Evolutionary conservation across 1,139 yeast species (phyloP).

Genomic region (Sugiyamaella grinbergsii): DNA sequence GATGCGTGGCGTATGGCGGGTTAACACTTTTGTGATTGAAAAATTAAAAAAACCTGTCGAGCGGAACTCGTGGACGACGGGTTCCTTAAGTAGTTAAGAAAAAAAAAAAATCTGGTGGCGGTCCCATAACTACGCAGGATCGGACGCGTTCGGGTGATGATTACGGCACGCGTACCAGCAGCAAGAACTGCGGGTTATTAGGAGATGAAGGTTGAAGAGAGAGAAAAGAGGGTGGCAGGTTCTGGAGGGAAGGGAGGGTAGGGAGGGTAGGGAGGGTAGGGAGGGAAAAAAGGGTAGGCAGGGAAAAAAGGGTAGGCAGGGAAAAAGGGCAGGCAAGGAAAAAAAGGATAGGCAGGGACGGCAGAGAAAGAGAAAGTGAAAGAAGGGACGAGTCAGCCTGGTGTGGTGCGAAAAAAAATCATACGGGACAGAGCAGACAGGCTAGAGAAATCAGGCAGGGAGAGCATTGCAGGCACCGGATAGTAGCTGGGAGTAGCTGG

Average conservation of each 20-base stretch:
- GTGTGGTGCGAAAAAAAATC: too few species aligned
- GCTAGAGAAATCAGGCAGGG: too few species aligned
- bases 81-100: conserved; percentile 22
- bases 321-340: neutral
- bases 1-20: neutral
- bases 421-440: too few species aligned
- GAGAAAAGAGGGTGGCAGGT: conserved; percentile 10
- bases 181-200: conserved; percentile 1
- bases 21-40: conserved; percentile 3
- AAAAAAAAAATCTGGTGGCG: conserved; percentile 21
- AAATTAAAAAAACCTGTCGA: conserved; percentile 17
- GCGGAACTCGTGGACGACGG: conserved; percentile 21
- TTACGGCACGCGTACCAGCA: conserved; percentile 17
- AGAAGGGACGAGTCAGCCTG: too few species aligned
- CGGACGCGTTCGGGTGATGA: conserved; percentile 18
- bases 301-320: neutral
- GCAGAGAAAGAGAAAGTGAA: neutral
- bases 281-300: neutral
- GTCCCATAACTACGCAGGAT: conserved; percentile 21
- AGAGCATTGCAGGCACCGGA: too few species aligned
- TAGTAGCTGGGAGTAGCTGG: too few species aligned
- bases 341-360: neutral
- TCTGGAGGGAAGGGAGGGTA: neutral
- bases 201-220: neutral
- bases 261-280: neutral